These are phyloP conservation scores for Mortierella sp. DNA, from an alignment of 371 early-diverging fungal species.

Conservation along the genomic window DNA sequence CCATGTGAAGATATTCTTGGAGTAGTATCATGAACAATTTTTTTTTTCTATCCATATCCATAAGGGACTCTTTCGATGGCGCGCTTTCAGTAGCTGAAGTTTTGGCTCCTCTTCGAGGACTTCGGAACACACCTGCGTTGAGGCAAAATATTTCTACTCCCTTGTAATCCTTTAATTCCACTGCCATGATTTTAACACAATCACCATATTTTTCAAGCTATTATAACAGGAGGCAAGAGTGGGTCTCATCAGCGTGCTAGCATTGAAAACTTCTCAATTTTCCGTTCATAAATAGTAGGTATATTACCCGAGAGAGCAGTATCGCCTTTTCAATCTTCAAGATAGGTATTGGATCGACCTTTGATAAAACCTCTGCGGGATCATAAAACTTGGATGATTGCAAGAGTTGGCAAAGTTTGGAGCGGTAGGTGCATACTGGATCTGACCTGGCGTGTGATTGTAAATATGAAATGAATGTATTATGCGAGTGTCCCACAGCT, in stretches of 20 bases:
- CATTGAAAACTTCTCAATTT: neutral
- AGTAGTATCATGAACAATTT: conserved; percentile 28
- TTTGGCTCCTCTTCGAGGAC: conserved; percentile 54
- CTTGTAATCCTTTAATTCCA: conserved; percentile 69
- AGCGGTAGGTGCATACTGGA: conserved; percentile 19
- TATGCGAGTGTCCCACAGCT: neutral
- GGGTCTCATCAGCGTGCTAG: neutral
- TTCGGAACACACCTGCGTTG: conserved; percentile 59
- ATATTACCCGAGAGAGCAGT: conserved; percentile 63
- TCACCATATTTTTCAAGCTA: conserved; percentile 68
- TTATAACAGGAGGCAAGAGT: neutral
- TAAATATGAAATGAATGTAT: conserved; percentile 29
- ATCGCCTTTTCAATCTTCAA: conserved; percentile 62
- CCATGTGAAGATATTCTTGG: conserved; percentile 37
- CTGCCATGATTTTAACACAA: conserved; percentile 66
- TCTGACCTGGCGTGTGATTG: conserved; percentile 19
- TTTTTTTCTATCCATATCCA: conserved; percentile 13
- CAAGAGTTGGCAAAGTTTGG: conserved; percentile 27
- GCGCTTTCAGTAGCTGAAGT: neutral
- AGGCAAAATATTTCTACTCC: conserved; percentile 78
- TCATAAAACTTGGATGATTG: conserved; percentile 22
- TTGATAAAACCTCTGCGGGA: conserved; percentile 9
- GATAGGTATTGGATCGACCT: conserved; percentile 15
- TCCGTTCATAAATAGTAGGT: neutral
- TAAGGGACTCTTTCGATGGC: conserved; percentile 2